A percentile compares a stretch with the other conserved stretches of the same genome.
Conservation (phyloP, 169 alveolate species). For the Amoebophrya sp. region DNA sequence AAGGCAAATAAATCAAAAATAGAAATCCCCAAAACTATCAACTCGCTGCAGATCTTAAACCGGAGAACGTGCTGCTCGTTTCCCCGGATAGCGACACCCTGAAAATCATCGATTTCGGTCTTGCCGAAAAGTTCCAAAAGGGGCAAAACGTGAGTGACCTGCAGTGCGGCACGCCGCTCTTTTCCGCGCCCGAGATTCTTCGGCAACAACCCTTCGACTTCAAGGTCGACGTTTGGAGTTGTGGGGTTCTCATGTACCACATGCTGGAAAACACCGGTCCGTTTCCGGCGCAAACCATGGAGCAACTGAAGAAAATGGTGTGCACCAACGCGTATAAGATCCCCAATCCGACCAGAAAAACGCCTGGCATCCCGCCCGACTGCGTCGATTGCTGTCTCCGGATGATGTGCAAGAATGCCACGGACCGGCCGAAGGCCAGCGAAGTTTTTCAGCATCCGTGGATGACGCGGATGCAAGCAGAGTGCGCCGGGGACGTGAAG, state of each 20-base stretch:
- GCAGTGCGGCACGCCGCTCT: conserved; percentile 17
- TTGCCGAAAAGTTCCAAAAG: conserved; percentile 1
- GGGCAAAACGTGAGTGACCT: background rate
- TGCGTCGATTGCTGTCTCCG: conserved; percentile 14
- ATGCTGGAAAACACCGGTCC: conserved; percentile 13
- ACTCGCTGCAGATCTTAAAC: background rate
- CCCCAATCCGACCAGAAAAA: background rate
- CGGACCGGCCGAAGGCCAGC: conserved; percentile 50
- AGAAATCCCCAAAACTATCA: background rate
- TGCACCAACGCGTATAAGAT: background rate
- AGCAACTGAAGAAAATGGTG: background rate
- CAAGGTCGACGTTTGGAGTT: background rate
- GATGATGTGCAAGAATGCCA: conserved; percentile 51
- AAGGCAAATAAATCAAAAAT: no score
- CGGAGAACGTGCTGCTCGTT: background rate
- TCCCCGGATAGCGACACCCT: background rate
- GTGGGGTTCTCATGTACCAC: background rate
- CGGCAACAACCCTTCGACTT: background rate
- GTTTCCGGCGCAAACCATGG: background rate
- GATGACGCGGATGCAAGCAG: no score
- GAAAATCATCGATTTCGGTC: background rate
- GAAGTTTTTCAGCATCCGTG: conserved; percentile 31
- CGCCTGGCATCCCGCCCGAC: background rate
- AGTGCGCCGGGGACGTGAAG: background rate
- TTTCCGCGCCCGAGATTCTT: conserved; percentile 15